Evolutionary conservation across 2,329 filamentous ascomycete species (phyloP).

Genomic region (Claviceps paspali): DNA sequence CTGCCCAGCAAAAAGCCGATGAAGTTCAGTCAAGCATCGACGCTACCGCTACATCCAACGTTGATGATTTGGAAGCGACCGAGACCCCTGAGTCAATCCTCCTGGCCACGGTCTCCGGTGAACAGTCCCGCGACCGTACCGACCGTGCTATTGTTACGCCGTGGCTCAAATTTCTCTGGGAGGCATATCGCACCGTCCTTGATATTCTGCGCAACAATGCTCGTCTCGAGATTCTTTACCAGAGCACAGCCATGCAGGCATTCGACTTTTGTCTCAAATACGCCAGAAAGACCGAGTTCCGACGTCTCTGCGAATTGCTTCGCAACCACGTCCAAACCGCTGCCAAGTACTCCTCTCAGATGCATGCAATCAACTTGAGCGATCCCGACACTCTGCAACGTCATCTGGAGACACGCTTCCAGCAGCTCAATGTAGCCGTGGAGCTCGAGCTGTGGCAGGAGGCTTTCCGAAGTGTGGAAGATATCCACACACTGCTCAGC

Average conservation of each 20-base stretch:
- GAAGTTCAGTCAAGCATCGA: constrained; percentile 83
- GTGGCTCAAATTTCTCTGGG: constrained; percentile 99
- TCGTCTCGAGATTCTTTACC: constrained; percentile 91
- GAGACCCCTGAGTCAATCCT: constrained; percentile 98
- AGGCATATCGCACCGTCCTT: constrained; percentile 94
- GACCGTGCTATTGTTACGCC: constrained; percentile 96
- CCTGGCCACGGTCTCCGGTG: constrained; percentile 90
- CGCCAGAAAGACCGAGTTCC: constrained; percentile 97
- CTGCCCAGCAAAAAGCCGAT: constrained; percentile 89
- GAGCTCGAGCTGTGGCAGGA: constrained; percentile 98
- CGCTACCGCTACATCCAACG: constrained; percentile 50
- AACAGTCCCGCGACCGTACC: constrained; percentile 93
- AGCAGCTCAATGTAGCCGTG: constrained; percentile 94
- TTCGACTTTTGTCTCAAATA: constrained; percentile 99
- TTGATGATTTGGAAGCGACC: constrained; percentile 91
- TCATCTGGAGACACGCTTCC: constrained; percentile 93
- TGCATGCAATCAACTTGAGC: constrained; percentile 98
- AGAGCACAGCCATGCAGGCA: constrained; percentile 92
- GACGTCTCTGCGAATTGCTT: constrained; percentile 91
- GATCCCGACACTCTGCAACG: constrained; percentile 95
- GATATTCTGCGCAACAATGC: constrained; percentile 99
- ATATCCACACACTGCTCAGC: constrained; percentile 93
- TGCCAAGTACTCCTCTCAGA: constrained; percentile 96
- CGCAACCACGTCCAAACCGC: constrained; percentile 98
- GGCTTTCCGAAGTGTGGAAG: constrained; percentile 96